Conservation (phyloP, 2,329 filamentous ascomycete genomes). For the Macrophomina phaseolina region DNA sequence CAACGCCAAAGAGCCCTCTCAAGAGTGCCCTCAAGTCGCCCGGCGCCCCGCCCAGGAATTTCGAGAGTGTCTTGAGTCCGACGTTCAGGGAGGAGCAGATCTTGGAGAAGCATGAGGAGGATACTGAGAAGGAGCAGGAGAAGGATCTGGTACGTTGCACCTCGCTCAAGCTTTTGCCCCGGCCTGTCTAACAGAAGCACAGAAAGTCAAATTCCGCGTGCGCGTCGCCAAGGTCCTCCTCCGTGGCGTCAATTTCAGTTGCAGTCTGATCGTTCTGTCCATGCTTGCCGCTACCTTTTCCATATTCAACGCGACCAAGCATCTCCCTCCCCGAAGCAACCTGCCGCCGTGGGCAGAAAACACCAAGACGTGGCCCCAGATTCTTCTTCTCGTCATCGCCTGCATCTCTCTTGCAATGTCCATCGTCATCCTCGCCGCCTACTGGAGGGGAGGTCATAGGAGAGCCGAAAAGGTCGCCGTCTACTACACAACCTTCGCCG, state of each 20-base stretch:
- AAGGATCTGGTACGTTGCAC: slow-evolving; percentile 77
- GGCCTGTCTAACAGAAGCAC: slow-evolving; percentile 46
- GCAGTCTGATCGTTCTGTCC: slow-evolving; percentile 89
- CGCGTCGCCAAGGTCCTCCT: slow-evolving; percentile 93
- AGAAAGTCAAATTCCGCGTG: slow-evolving; percentile 93
- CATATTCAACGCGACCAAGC: slow-evolving; percentile 88
- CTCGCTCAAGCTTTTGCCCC: neutral
- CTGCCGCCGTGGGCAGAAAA: slow-evolving; percentile 82
- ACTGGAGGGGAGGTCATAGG: slow-evolving; percentile 85
- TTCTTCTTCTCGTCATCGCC: slow-evolving; percentile 78
- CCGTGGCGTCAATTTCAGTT: slow-evolving; percentile 96
- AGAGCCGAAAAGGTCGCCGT: slow-evolving; percentile 91
- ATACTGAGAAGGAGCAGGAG: slow-evolving; percentile 84
- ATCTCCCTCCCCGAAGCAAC: slow-evolving; percentile 75
- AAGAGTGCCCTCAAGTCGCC: slow-evolving; percentile 91
- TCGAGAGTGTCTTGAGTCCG: slow-evolving; percentile 82
- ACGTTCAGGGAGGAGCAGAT: slow-evolving; percentile 89
- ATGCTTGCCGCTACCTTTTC: slow-evolving; percentile 87
- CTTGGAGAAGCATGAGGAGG: slow-evolving; percentile 81
- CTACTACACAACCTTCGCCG: slow-evolving; percentile 94
- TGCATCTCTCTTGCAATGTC: slow-evolving; percentile 82
- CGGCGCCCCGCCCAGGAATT: slow-evolving; percentile 72
- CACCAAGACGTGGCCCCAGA: slow-evolving; percentile 88
- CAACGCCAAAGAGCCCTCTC: slow-evolving; percentile 73
- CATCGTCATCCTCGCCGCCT: slow-evolving; percentile 79